These are phyloP conservation scores for Trichothecium sympodiale DNA, from an alignment of 2,329 filamentous ascomycete species.

Conservation along the genomic window DNA sequence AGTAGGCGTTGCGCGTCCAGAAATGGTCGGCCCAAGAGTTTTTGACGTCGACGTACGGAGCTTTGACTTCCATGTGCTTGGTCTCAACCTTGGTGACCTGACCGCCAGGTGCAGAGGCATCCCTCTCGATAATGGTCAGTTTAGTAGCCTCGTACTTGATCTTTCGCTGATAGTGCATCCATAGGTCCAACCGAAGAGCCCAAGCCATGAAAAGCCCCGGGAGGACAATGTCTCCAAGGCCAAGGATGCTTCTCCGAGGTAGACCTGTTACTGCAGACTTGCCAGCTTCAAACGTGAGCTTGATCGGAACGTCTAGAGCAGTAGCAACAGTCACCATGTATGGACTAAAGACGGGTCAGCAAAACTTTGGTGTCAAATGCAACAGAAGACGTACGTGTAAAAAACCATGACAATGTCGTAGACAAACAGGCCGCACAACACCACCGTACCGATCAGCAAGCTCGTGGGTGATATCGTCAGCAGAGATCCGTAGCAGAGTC, in stretches of 20 bases:
- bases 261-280: constrained; percentile 15
- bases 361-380: not conserved
- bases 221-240: constrained; percentile 86
- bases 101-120: constrained; percentile 18
- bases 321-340: constrained; percentile 84
- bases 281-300: constrained; percentile 64
- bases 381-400: constrained; percentile 49
- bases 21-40: constrained; percentile 75
- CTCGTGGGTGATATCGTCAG: constrained; percentile 82
- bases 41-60: constrained; percentile 45
- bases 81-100: constrained; percentile 22
- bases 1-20: constrained; percentile 46
- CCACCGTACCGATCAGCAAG: constrained; percentile 68
- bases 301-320: constrained; percentile 83
- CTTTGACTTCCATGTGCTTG: constrained; percentile 37
- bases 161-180: constrained; percentile 66
- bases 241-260: constrained; percentile 62
- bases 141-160: constrained; percentile 33
- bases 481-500: constrained; percentile 74
- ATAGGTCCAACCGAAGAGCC: constrained; percentile 84
- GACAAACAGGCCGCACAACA: constrained; percentile 73
- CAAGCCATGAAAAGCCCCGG: constrained; percentile 85
- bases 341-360: constrained; percentile 34
- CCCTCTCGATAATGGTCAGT: constrained; percentile 21
- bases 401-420: constrained; percentile 95